Evolutionary conservation across 2,329 filamentous ascomycete genomes (phyloP), one percentile per base, ranked within the genome.

Genomic region (Sclerotinia glacialis): DNA sequence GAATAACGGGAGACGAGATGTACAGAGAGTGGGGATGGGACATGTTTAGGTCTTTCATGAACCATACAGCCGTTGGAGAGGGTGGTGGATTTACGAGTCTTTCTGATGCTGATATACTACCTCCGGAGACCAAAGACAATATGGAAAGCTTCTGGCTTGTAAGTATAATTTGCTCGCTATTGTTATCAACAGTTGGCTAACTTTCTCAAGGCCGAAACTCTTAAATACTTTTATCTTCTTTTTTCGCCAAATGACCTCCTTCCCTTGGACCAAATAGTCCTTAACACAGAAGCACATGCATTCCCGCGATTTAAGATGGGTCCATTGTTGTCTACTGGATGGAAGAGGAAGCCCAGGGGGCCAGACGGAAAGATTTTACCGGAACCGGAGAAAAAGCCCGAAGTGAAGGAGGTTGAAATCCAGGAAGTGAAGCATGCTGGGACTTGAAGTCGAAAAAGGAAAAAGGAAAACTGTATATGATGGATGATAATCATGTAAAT

Each of bases 141-240:
- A 97, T 99, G 94, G 95, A 99, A 80, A 96, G 92, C 76, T 98
- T 98, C 80, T 99, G 95, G 95, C 85, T 99, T 82, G 90, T 92
- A 80, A 80, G 89, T 81, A 63, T 47, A 37, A 46, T 53, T 11
- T 31, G 11, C 40, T 23, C 40, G 9, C 3, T 28, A 16, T 52
- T 31, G 28, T 5, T 28, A 21, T 52, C 23, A 28, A 16, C 14
- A 53, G 64, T 44, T 23, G 44, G 40, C 70, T 73, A 69, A 76
- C 61, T 31, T 23, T n/a, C 11, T 40, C 31, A 67, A 92, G 90
- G 93, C 95, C 56, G 95, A 99, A 80, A 99, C 95, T 28, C 82
- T 99, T 54, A 99, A 99, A 80, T 99, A 99, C 77, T 90, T 99
- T 77, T 99, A 97, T 78, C 86, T 99, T 50, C 83, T 99, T 44